phyloP scores from a whole-genome alignment of 78 protist species.

The Cavenderia fasciculata region DNA sequence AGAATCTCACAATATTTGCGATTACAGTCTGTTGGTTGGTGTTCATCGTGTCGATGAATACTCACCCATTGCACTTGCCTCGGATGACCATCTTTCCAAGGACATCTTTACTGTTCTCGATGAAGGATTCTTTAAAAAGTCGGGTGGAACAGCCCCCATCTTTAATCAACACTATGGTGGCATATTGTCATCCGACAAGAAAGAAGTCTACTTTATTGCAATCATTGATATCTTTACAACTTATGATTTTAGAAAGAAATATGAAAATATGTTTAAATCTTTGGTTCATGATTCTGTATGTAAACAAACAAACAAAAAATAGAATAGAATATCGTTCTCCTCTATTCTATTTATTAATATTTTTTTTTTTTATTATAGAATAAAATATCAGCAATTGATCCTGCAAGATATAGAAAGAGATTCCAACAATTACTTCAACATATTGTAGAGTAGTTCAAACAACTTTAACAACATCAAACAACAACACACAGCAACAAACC shows the following conservation, averaged over 20 bases:
- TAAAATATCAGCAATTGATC: constrained; percentile 42
- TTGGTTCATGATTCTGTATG: constrained; percentile 34
- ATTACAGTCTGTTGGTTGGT: constrained; percentile 76
- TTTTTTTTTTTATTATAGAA: neutral
- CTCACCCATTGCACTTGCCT: constrained; percentile 37
- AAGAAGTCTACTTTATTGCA: constrained; percentile 73
- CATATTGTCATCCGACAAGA: constrained; percentile 32
- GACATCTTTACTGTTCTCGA: constrained; percentile 10
- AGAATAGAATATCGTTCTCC: neutral
- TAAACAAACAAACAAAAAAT: neutral
- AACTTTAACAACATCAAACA: too few species aligned
- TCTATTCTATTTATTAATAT: neutral
- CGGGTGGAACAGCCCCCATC: neutral
- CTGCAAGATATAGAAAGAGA: constrained; percentile 19
- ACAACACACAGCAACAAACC: too few species aligned
- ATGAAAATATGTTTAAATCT: constrained; percentile 59
- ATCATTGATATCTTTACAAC: constrained; percentile 70
- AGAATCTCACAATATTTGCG: constrained; percentile 73
- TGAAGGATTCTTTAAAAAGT: constrained; percentile 52
- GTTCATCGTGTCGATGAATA: constrained; percentile 46
- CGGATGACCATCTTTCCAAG: neutral
- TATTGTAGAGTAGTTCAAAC: neutral
- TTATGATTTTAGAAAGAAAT: constrained; percentile 62
- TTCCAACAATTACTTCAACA: constrained; percentile 14
- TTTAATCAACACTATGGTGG: constrained; percentile 72